phyloP scores from a whole-genome alignment of 2,329 filamentous ascomycete species.

The Teratosphaeria viscida region DNA sequence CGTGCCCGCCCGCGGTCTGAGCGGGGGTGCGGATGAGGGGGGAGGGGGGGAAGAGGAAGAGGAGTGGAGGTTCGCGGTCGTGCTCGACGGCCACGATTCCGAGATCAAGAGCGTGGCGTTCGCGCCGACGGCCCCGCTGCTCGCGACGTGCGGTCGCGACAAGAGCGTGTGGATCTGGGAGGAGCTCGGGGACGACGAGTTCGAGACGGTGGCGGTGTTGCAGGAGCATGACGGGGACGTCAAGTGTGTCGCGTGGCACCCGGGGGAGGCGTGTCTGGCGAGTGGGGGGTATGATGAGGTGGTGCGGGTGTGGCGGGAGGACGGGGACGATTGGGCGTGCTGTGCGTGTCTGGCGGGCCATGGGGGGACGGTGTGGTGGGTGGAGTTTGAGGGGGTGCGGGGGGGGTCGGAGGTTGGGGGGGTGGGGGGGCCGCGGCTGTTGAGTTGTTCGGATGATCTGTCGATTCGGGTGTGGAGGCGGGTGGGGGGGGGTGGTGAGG shows the following conservation, averaged over 20 bases:
- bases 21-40: constrained; percentile 19
- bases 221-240: constrained; percentile 94
- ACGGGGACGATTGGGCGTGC: constrained; percentile 88
- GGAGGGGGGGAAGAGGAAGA: constrained; percentile 45
- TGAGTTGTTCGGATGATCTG: constrained; percentile 77
- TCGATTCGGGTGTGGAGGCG: constrained; percentile 72
- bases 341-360: constrained; percentile 74
- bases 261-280: constrained; percentile 65
- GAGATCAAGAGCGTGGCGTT: constrained; percentile 79
- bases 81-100: constrained; percentile 88
- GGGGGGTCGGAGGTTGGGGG: no score
- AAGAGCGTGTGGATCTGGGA: constrained; percentile 99
- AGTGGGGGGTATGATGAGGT: constrained; percentile 93
- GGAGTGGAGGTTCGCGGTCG: constrained; percentile 86
- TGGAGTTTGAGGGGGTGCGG: constrained; percentile 49
- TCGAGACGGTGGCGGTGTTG: constrained; percentile 89
- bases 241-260: constrained; percentile 89
- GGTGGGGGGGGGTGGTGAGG: constrained; percentile 36
- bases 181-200: constrained; percentile 88
- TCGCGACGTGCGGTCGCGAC: constrained; percentile 85
- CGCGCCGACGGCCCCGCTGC: constrained; percentile 60
- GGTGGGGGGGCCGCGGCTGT: constrained; percentile 46
- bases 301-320: constrained; percentile 79
- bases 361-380: constrained; percentile 76
- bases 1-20: constrained; percentile 19